These are phyloP conservation scores for Aureobasidium subglaciale DNA, from an alignment of 2,329 filamentous ascomycete species.

Conservation along the genomic window DNA sequence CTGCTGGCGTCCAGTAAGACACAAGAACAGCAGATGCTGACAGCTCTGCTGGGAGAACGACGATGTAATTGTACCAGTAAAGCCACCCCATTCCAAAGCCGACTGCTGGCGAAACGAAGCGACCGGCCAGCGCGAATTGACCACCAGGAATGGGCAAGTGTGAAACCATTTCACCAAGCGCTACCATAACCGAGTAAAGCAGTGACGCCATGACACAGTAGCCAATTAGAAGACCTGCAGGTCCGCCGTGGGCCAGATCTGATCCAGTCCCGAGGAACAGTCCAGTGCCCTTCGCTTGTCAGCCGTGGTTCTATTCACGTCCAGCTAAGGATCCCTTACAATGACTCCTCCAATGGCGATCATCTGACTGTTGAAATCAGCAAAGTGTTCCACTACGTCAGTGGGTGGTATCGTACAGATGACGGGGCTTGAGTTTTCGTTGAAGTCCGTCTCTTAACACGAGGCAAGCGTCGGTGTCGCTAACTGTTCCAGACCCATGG, in stretches of 20 bases:
- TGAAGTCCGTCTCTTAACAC: not conserved
- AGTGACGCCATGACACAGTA: not conserved
- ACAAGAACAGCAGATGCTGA: constrained; percentile 15
- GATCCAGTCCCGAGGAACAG: not conserved
- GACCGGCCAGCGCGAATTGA: constrained; percentile 68
- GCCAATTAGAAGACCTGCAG: not conserved
- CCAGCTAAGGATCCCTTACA: not conserved
- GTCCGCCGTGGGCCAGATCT: not conserved
- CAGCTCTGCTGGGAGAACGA: constrained; percentile 17
- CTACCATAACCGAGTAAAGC: constrained; percentile 44
- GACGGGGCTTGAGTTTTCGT: not conserved
- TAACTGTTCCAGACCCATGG: not conserved
- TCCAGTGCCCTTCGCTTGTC: not conserved
- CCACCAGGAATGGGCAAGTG: constrained; percentile 70
- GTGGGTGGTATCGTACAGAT: not conserved
- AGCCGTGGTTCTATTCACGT: not conserved
- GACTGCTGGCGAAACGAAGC: constrained; percentile 65
- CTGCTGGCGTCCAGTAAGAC: constrained; percentile 51
- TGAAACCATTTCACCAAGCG: constrained; percentile 62
- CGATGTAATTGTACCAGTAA: constrained; percentile 71
- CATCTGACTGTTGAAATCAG: not conserved
- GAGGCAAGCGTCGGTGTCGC: not conserved
- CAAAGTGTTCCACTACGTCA: not conserved
- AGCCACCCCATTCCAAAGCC: constrained; percentile 77
- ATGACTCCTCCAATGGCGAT: constrained; percentile 12